A percentile compares a stretch with the other conserved stretches of the same genome.
These are phyloP conservation scores for Phytopythium montanum DNA, from an alignment of 352 stramenopile species.

Conservation along the genomic window DNA sequence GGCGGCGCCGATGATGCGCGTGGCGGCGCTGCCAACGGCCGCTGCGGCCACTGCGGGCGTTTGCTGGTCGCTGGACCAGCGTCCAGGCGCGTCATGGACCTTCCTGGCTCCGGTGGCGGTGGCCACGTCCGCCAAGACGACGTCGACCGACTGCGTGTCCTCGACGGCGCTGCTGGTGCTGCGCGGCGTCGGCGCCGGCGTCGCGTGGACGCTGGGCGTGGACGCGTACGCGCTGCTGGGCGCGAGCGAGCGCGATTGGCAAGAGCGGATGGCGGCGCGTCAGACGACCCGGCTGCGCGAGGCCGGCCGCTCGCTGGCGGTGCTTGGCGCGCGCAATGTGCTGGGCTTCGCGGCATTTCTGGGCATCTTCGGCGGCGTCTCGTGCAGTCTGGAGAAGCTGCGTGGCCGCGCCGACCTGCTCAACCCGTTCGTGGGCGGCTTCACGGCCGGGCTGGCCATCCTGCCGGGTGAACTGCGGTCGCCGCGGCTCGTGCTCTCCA, in stretches of 20 bases:
- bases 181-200: conserved; percentile 53
- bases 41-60: conserved; percentile 7
- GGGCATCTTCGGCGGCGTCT: conserved; percentile 67
- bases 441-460: conserved; percentile 49
- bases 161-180: conserved; percentile 58
- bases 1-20: background rate
- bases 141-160: conserved; percentile 57
- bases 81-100: background rate
- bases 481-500: conserved; percentile 33
- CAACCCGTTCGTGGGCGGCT: conserved; percentile 70
- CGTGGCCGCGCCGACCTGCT: conserved; percentile 53
- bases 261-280: conserved; percentile 22
- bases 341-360: conserved; percentile 70
- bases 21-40: background rate
- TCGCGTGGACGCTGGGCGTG: conserved; percentile 75
- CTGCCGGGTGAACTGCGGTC: conserved; percentile 42
- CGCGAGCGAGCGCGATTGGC: conserved; percentile 34
- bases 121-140: conserved; percentile 22
- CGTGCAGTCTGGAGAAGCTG: conserved; percentile 59
- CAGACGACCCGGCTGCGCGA: conserved; percentile 27
- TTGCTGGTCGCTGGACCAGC: conserved; percentile 6
- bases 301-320: conserved; percentile 22
- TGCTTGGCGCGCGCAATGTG: conserved; percentile 49
- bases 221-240: conserved; percentile 57
- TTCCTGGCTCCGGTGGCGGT: background rate